Conservation (phyloP, 805 yeast genomes). For the Lipomyces mesembrius region DNA sequence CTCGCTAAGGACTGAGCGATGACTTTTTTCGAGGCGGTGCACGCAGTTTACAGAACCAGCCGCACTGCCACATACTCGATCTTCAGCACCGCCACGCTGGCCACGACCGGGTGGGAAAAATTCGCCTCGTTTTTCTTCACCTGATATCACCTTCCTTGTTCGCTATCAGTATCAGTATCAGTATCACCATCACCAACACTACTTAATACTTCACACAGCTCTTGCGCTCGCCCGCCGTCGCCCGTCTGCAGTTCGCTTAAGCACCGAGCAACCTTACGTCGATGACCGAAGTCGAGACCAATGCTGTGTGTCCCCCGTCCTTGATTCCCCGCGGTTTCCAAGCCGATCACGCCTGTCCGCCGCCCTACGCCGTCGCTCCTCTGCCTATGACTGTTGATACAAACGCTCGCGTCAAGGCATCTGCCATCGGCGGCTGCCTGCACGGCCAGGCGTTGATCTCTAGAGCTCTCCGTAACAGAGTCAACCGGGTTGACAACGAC, state of each 20-base stretch:
- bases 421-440: conserved; percentile 15
- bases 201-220: conserved; percentile 8
- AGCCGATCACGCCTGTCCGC: conserved; percentile 10
- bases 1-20: too few relatives aligned
- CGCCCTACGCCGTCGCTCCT: conserved; percentile 8
- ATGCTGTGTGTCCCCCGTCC: conserved; percentile 39
- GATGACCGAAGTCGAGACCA: conserved; percentile 39
- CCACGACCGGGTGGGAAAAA: neutral
- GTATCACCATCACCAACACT: neutral
- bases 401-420: conserved; percentile 7
- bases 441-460: conserved; percentile 36
- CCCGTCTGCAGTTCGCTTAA: conserved; percentile 2
- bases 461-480: conserved; percentile 32
- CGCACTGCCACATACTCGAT: too few relatives aligned
- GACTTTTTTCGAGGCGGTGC: too few relatives aligned
- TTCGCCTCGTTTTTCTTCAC: conserved; percentile 1
- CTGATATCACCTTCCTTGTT: neutral
- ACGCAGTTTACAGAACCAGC: too few relatives aligned
- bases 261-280: conserved; percentile 21
- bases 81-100: neutral
- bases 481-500: conserved; percentile 54
- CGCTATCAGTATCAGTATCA: neutral
- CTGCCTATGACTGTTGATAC: conserved; percentile 12
- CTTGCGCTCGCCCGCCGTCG: neutral
- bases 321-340: conserved; percentile 25